phyloP scores from a whole-genome alignment of 305 asterid species.

The Salvia sclarea region DNA sequence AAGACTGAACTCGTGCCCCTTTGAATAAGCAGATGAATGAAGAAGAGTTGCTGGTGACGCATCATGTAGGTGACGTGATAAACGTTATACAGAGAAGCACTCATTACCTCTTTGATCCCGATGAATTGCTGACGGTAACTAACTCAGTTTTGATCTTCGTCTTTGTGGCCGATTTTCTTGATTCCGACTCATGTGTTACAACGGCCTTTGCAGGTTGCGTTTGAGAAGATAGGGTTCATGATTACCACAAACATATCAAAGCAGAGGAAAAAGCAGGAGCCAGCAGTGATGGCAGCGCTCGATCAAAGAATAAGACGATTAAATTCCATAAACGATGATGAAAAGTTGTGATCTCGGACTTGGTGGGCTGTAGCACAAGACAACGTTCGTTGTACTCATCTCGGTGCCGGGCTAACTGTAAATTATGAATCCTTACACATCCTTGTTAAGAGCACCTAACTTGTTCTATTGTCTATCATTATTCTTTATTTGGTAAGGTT shows the following conservation, averaged over 20 bases:
- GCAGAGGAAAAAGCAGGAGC: slow-evolving; percentile 96
- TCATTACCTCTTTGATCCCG: slow-evolving; percentile 92
- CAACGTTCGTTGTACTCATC: not conserved
- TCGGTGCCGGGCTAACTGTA: slow-evolving; percentile 26
- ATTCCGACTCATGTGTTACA: not conserved
- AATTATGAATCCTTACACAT: slow-evolving; percentile 22
- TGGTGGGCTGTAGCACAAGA: not conserved
- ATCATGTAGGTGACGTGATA: slow-evolving; percentile 91
- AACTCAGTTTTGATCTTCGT: not conserved
- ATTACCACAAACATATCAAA: slow-evolving; percentile 71
- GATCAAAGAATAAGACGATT: slow-evolving; percentile 78
- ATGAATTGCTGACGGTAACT: slow-evolving; percentile 77
- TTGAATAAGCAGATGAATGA: slow-evolving; percentile 78
- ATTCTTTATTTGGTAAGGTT: slow-evolving; percentile 3
- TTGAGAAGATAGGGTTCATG: slow-evolving; percentile 82
- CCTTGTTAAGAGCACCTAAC: not conserved
- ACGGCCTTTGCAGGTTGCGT: slow-evolving; percentile 59
- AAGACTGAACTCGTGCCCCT: slow-evolving; percentile 14
- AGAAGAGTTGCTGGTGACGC: slow-evolving; percentile 70
- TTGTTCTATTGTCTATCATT: not conserved
- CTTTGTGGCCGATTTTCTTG: not conserved
- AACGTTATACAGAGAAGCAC: slow-evolving; percentile 81
- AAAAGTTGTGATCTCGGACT: slow-evolving; percentile 33
- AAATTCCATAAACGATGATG: slow-evolving; percentile 47
- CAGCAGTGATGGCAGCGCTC: slow-evolving; percentile 97